These are phyloP conservation scores for Seminavis robusta DNA, from an alignment of 108 stramenopile species.

Conservation along the genomic window DNA sequence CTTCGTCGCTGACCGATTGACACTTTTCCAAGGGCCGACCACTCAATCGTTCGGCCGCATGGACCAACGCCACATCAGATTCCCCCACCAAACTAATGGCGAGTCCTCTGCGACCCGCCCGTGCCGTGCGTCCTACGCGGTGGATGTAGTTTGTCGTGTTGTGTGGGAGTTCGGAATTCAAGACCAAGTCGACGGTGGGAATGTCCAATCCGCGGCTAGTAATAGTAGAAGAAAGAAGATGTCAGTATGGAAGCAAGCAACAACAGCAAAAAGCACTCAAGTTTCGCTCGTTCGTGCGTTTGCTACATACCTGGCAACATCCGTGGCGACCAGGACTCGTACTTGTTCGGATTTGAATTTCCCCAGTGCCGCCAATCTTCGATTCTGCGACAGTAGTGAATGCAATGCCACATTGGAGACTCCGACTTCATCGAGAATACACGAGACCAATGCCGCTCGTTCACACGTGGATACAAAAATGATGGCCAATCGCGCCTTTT, in stretches of 20 bases:
- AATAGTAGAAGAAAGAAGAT: no score
- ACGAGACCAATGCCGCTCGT: conserved; percentile 87
- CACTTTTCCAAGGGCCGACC: conserved; percentile 77
- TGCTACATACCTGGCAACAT: no score
- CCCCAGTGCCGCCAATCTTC: conserved; percentile 86
- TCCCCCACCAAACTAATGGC: conserved; percentile 94
- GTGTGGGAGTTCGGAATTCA: conserved; percentile 95
- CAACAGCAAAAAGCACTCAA: no score
- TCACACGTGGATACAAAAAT: conserved; percentile 97
- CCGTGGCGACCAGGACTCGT: conserved; percentile 95
- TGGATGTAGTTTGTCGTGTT: conserved; percentile 95
- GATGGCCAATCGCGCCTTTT: conserved; percentile 82
- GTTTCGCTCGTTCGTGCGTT: no score
- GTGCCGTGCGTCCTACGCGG: conserved; percentile 95
- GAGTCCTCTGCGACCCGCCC: conserved; percentile 93
- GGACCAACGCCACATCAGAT: conserved; percentile 74
- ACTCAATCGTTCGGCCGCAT: conserved; percentile 76
- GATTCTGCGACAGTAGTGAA: conserved; percentile 86
- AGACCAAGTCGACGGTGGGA: conserved; percentile 93
- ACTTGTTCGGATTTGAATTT: conserved; percentile 88
- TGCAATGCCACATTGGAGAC: conserved; percentile 91
- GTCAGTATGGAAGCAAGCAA: no score
- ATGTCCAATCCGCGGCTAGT: conserved; percentile 94
- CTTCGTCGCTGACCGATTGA: conserved; percentile 75
- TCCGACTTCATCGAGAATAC: conserved; percentile 84